These are phyloP conservation scores for Saturnispora diversa DNA, from an alignment of 805 yeast species.

Conservation along the genomic window DNA sequence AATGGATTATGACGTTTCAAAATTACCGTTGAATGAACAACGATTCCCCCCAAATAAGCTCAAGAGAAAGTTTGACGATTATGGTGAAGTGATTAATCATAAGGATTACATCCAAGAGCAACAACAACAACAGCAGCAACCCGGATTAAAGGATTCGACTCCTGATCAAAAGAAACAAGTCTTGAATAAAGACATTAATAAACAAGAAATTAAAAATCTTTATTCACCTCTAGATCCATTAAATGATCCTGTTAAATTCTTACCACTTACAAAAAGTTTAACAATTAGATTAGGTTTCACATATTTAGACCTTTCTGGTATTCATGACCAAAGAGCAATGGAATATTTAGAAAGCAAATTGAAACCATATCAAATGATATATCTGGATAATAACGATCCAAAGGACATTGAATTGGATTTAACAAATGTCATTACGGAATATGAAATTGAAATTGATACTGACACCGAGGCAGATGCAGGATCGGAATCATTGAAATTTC, in stretches of 20 bases:
- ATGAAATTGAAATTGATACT: slow-evolving; percentile 5
- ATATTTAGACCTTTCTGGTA: slow-evolving; percentile 9
- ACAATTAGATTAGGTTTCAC: slow-evolving; percentile 8
- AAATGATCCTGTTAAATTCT: slow-evolving; percentile 8
- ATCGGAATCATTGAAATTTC: no score
- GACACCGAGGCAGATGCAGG: no score
- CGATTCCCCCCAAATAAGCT: slow-evolving; percentile 71
- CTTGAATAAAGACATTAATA: no score
- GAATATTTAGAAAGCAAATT: slow-evolving; percentile 8
- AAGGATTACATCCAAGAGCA: slow-evolving; percentile 41
- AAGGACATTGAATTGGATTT: neutral
- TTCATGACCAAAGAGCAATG: slow-evolving; percentile 11
- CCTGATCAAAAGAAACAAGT: no score
- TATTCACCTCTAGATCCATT: slow-evolving; percentile 7
- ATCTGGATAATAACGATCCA: neutral
- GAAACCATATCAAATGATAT: slow-evolving; percentile 9
- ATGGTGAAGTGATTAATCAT: slow-evolving; percentile 69
- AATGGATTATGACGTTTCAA: slow-evolving; percentile 48
- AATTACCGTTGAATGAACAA: slow-evolving; percentile 40
- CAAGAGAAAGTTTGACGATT: slow-evolving; percentile 68
- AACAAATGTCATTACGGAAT: slow-evolving; percentile 7
- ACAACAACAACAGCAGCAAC: neutral
- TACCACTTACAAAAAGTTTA: slow-evolving; percentile 5
- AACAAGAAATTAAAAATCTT: neutral
- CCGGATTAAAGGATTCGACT: no score